These are phyloP conservation scores for Morella rubra DNA, from an alignment of 306 rosid genomes.

Conservation along the genomic window DNA sequence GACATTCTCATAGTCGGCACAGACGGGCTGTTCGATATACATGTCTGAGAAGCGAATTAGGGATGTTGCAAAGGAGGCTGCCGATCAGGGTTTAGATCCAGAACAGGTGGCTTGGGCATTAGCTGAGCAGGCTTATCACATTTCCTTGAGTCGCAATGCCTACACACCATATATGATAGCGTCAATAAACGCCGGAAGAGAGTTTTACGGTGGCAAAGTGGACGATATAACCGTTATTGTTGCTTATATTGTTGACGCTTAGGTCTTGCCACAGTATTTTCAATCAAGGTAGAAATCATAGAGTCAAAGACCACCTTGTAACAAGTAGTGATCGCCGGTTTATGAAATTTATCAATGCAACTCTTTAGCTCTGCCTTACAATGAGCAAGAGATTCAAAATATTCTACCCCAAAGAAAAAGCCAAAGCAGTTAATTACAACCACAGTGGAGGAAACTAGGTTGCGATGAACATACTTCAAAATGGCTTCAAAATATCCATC, in stretches of 20 bases:
- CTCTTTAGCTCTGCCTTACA: not conserved
- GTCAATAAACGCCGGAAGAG: not conserved
- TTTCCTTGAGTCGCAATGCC: not conserved
- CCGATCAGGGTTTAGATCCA: not conserved
- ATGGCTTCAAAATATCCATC: constrained; percentile 12
- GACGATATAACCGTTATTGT: not conserved
- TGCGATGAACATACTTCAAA: constrained; percentile 14
- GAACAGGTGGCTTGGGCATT: not conserved
- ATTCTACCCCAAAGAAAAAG: constrained; percentile 24
- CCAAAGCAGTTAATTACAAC: constrained; percentile 15
- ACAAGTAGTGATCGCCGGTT: not conserved
- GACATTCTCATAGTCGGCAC: not conserved
- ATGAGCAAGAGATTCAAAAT: constrained; percentile 18
- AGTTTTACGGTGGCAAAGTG: not conserved
- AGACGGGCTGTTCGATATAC: constrained; percentile 4
- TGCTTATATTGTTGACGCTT: not conserved
- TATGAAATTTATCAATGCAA: not conserved
- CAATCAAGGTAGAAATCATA: not conserved
- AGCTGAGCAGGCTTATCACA: not conserved
- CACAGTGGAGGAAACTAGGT: not conserved
- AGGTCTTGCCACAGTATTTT: not conserved
- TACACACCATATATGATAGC: not conserved
- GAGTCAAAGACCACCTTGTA: not conserved
- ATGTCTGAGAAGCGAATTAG: not conserved
- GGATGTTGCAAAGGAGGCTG: not conserved